Evolutionary conservation across 176 grass and related monocot species (phyloP).

Genomic region (Eleusine coracana): DNA sequence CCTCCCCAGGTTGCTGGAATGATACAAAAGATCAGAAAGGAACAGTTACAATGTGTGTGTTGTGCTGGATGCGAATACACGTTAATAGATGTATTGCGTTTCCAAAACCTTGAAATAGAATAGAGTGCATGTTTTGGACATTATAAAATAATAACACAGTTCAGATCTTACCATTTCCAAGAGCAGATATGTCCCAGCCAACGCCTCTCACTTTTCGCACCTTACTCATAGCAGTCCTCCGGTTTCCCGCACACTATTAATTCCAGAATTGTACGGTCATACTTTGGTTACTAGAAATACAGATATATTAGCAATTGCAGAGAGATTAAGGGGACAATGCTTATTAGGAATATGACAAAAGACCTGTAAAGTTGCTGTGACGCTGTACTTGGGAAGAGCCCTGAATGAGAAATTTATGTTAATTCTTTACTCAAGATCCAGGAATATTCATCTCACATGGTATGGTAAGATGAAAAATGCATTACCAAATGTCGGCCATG

Average conservation of each 20-base stretch:
- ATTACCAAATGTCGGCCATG: conserved; percentile 87
- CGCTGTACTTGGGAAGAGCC: conserved; percentile 87
- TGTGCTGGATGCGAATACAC: conserved; percentile 7
- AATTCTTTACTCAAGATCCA: conserved; percentile 33
- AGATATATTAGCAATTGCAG: conserved; percentile 14
- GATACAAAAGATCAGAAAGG: conserved; percentile 24
- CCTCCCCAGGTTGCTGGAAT: conserved; percentile 90
- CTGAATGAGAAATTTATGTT: conserved; percentile 51
- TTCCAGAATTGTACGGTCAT: neutral
- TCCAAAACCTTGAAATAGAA: neutral
- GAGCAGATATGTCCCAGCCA: conserved; percentile 90
- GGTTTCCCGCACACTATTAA: conserved; percentile 93
- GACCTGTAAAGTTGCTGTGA: conserved; percentile 94
- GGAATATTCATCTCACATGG: neutral
- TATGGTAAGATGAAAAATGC: conserved; percentile 1
- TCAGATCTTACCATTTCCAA: conserved; percentile 79
- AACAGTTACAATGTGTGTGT: conserved; percentile 5
- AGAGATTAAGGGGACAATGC: conserved; percentile 3
- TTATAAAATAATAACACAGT: neutral
- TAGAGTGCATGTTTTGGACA: conserved; percentile 16
- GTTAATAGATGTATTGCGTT: conserved; percentile 6
- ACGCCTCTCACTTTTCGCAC: conserved; percentile 85
- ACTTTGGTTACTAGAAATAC: neutral
- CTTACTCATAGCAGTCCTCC: conserved; percentile 93
- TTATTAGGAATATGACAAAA: neutral